Evolutionary conservation across 495 filamentous ascomycete genomes (phyloP), one percentile per base, ranked within the genome.

Genomic region (Parathielavia hyrcaniae): DNA sequence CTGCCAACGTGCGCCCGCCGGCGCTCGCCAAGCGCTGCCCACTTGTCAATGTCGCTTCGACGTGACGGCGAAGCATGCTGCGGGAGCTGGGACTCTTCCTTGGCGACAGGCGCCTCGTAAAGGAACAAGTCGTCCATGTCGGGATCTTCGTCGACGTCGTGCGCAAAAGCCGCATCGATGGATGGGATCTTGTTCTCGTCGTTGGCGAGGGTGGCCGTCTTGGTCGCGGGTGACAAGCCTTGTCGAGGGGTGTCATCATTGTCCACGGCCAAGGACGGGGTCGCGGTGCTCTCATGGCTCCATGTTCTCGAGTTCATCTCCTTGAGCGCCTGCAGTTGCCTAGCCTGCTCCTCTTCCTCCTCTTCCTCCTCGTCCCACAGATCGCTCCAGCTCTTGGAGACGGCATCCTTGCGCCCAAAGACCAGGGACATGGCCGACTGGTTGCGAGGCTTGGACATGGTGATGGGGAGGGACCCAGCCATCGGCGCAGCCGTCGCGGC

Each of bases 381-480:
- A 72, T 97, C 91, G 64, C 90, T 93, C 91, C 91, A 97, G 78
- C 91, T 97, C 83, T 97, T 96, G 30, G 91, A 93, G 12, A 91
- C 87, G 19, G 81, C 74, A 4, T 86, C 81, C 61, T 81, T 81
- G 67, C 87, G 85, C 26, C 88, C 88, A 67, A 93, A 92, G 20
- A 92, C 81, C 61, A 85, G 79, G 5, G 88, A 83, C 75, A 95
- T 81, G 30, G 83, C 82, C 5, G 84, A 81, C 49, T 83, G 73
- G 38, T 78, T 79, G 56, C 82, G 83, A 5, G 71, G 71, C 63
- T 81, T 80, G 43, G 84, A 78, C 78, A 83, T 79, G 64, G 79
- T 83, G 61, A 84, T 87, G 46, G 91, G 90, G 52, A 95, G 75
- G 22, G 91, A 95, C 35, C 85, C 86, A 54, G 88, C 83, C 67